A percentile compares a stretch with the other conserved stretches of the same genome.
Conservation (phyloP, 2,329 filamentous ascomycete species). For the Septoria linicola region DNA sequence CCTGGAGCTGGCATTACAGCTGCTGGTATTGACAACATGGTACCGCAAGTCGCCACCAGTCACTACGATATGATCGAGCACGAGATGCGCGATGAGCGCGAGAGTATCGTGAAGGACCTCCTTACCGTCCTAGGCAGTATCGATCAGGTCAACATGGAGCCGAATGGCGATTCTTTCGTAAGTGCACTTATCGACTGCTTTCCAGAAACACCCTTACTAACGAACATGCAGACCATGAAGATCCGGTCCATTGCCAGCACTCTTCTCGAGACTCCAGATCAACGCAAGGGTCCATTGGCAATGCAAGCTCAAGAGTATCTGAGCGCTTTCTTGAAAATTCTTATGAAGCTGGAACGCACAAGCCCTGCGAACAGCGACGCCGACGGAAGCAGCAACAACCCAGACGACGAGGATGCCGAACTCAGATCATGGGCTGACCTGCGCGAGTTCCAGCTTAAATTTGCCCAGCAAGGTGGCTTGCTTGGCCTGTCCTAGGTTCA, state of each 20-base stretch:
- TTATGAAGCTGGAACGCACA: slow-evolving; percentile 70
- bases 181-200: slow-evolving; percentile 34
- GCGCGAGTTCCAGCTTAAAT: slow-evolving; percentile 72
- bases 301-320: slow-evolving; percentile 69
- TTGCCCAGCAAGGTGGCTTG: slow-evolving; percentile 64
- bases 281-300: slow-evolving; percentile 53
- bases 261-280: slow-evolving; percentile 63
- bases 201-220: slow-evolving; percentile 2
- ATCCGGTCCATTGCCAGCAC: slow-evolving; percentile 82
- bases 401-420: slow-evolving; percentile 69
- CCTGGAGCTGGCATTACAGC: slow-evolving; percentile 37
- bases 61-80: slow-evolving; percentile 54
- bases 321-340: slow-evolving; percentile 68
- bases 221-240: slow-evolving; percentile 65
- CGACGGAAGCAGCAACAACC: slow-evolving; percentile 34
- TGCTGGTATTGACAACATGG: slow-evolving; percentile 40
- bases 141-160: slow-evolving; percentile 81
- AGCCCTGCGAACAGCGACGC: slow-evolving; percentile 50
- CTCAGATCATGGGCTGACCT: slow-evolving; percentile 75
- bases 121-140: slow-evolving; percentile 73
- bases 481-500: slow-evolving; percentile 31
- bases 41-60: slow-evolving; percentile 33
- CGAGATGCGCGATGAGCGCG: slow-evolving; percentile 71
- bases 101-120: slow-evolving; percentile 77
- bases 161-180: slow-evolving; percentile 64